A percentile compares a stretch with the other conserved stretches of the same genome.
Conservation (phyloP, 768 basidiomycete species). For the Tricholoma flavovirens region DNA sequence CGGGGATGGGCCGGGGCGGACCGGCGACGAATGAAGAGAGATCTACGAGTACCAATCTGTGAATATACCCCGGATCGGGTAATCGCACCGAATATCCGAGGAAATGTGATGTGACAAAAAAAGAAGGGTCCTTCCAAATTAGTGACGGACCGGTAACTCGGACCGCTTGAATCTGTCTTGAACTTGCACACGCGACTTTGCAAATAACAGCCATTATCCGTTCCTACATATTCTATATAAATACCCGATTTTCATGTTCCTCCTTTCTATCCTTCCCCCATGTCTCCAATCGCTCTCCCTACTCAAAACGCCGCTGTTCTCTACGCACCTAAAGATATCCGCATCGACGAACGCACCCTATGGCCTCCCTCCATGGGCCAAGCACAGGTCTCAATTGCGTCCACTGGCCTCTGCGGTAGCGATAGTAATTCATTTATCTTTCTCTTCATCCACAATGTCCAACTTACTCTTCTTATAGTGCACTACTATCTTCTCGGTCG, state of each 20-base stretch:
- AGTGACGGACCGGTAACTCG: neutral
- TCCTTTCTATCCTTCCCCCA: conserved; percentile 17
- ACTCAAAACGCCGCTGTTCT: conserved; percentile 74
- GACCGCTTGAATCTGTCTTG: neutral
- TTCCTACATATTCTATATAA: conserved; percentile 12
- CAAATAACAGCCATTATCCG: conserved; percentile 9
- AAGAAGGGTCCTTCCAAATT: neutral
- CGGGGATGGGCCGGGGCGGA: conserved; percentile 9
- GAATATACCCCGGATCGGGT: conserved; percentile 10
- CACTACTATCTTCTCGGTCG: conserved; percentile 89
- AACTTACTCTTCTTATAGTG: conserved; percentile 38
- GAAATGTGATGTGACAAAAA: no score
- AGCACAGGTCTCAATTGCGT: conserved; percentile 71
- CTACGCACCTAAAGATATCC: conserved; percentile 78
- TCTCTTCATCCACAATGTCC: neutral
- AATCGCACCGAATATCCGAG: conserved; percentile 14
- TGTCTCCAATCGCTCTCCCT: conserved; percentile 42
- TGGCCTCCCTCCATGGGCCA: conserved; percentile 69
- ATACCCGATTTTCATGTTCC: conserved; percentile 10
- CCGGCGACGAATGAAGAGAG: no score
- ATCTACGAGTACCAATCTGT: no score
- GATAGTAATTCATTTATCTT: conserved; percentile 48
- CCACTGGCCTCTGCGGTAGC: conserved; percentile 90
- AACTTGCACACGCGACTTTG: neutral
- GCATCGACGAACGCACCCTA: conserved; percentile 65